phyloP scores from a whole-genome alignment of 768 basidiomycete genomes.

The Russula lepida region DNA sequence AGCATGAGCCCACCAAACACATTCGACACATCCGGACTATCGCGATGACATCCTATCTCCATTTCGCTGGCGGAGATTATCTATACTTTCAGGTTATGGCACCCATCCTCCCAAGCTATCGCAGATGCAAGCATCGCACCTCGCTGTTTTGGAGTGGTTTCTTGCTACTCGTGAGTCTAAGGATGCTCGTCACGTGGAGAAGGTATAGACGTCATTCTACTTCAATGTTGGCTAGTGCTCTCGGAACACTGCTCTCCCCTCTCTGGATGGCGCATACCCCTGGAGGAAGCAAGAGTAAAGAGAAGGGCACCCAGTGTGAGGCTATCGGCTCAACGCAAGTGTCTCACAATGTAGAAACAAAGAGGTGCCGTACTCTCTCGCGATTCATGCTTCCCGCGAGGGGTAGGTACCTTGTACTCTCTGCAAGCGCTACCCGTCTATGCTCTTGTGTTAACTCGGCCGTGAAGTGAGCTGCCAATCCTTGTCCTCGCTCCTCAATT shows the following conservation, averaged over 20 bases:
- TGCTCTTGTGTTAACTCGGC: constrained; percentile 71
- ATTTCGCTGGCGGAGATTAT: constrained; percentile 56
- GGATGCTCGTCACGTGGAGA: constrained; percentile 42
- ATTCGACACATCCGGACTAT: constrained; percentile 20
- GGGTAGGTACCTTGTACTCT: constrained; percentile 56
- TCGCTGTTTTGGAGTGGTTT: constrained; percentile 61
- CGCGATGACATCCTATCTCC: constrained; percentile 62
- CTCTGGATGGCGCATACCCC: neutral
- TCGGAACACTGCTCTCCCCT: neutral
- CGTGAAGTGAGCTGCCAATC: constrained; percentile 50
- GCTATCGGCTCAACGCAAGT: neutral
- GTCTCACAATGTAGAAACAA: constrained; percentile 12
- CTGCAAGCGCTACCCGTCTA: constrained; percentile 58
- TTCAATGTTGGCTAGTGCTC: neutral
- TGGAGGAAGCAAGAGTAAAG: neutral
- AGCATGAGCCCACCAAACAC: neutral
- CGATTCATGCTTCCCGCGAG: constrained; percentile 67
- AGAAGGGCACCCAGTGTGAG: neutral
- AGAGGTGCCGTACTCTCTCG: constrained; percentile 34
- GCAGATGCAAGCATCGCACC: constrained; percentile 69
- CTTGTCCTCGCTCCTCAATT: neutral
- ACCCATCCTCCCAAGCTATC: constrained; percentile 57
- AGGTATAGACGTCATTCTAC: constrained; percentile 34
- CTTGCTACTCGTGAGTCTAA: constrained; percentile 48
- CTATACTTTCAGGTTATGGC: constrained; percentile 63